Evolutionary conservation across 2,329 filamentous ascomycete species (phyloP).

Genomic region (Cladophialophora psammophila): DNA sequence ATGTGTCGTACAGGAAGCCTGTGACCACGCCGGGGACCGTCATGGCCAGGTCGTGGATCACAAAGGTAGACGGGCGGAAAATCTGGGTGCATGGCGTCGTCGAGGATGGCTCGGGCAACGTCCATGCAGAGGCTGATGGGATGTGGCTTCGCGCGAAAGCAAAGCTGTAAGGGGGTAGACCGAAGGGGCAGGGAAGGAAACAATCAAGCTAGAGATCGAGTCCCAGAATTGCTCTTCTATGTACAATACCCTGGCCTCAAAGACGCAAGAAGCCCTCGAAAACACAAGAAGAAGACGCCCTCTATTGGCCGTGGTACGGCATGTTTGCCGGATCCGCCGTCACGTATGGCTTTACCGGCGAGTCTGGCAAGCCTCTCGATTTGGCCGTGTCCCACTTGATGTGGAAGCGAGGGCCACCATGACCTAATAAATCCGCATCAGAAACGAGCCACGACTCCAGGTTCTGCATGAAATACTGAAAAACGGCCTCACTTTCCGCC

Average conservation of each 20-base stretch:
- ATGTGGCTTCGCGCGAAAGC: constrained; percentile 50
- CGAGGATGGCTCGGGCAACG: constrained; percentile 47
- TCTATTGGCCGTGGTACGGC: neutral
- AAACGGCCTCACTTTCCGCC: constrained; percentile 3
- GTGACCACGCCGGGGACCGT: constrained; percentile 48
- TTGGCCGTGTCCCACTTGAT: constrained; percentile 3
- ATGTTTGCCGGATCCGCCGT: no score
- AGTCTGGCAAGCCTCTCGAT: neutral
- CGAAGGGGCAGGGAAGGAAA: neutral
- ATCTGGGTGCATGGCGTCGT: constrained; percentile 51
- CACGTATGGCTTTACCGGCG: no score
- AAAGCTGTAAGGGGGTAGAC: constrained; percentile 18
- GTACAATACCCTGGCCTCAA: neutral
- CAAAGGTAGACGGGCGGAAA: constrained; percentile 48
- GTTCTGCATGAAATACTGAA: constrained; percentile 14
- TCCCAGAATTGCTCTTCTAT: neutral
- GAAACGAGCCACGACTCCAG: neutral
- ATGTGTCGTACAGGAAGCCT: constrained; percentile 50
- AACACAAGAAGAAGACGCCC: neutral
- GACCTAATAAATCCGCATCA: neutral
- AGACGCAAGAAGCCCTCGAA: no score
- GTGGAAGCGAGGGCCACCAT: neutral
- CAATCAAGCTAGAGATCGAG: neutral
- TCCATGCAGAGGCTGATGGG: constrained; percentile 51
- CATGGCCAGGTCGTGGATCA: constrained; percentile 47